Evolutionary conservation across 768 basidiomycete genomes (phyloP).

Genomic region (Trametes coccinea): DNA sequence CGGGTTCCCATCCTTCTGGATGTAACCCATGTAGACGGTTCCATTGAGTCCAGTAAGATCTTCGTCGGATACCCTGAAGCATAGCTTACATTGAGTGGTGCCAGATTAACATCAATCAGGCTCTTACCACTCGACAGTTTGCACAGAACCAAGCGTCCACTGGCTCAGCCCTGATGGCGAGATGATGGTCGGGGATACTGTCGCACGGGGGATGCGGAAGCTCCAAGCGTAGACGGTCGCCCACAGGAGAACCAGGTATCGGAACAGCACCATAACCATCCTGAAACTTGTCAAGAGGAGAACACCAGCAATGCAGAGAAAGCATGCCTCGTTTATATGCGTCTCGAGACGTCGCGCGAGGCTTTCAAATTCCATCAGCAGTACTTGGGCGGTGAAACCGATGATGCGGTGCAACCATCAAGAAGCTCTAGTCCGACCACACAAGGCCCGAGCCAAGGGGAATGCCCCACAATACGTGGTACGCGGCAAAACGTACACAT

Average conservation of each 20-base stretch:
- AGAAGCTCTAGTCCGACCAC: not conserved
- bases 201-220: not conserved
- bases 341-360: not conserved
- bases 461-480: no score
- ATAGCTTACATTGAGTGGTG: not conserved
- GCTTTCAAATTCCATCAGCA: not conserved
- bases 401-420: not conserved
- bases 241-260: not conserved
- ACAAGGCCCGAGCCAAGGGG: no score
- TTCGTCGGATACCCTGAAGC: not conserved
- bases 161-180: not conserved
- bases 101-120: not conserved
- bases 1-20: not conserved
- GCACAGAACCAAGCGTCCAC: not conserved
- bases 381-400: slow-evolving; percentile 1
- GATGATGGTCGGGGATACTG: not conserved
- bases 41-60: not conserved
- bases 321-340: not conserved
- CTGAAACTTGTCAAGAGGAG: not conserved
- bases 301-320: not conserved
- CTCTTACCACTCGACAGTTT: slow-evolving; percentile 1
- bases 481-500: no score
- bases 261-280: not conserved
- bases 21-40: not conserved
- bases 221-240: no score